Evolutionary conservation across 2,329 filamentous ascomycete species (phyloP), one percentile per base, ranked within the genome.

Genomic region (Coleophoma cylindrospora): DNA sequence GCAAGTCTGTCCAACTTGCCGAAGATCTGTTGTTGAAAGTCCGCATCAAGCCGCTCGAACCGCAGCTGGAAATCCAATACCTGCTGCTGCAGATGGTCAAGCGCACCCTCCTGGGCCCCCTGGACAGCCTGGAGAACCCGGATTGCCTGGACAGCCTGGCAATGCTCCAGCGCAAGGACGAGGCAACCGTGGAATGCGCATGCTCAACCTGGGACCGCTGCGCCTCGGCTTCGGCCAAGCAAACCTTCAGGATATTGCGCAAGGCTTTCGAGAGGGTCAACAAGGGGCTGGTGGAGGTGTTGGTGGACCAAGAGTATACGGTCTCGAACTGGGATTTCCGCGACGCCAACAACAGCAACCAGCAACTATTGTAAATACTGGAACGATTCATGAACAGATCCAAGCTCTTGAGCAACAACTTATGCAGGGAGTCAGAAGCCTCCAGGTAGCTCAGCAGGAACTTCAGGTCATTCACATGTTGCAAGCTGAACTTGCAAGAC

Each of bases 1-100:
- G 68, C 94, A 99, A 70, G 91, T 95, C 34, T 99, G 94, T 66
- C 94, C 94, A 7, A 99, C 91, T 2, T 99, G 94, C 66, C 83
- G 94, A 59, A 81, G 88, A 46, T 85, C 92, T 14, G 94, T 96
- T 14, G 73, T 90, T 36, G 77, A 78, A 56, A 53, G 64, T 50
- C 51, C 64, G 52, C 48, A 54, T 54, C 66, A 54, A 59, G 67
- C 57, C 54, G 54, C 55, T 40, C 66, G 68, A 57, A 52, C 55
- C 46, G 58, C 57, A 11, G 64, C 61, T 37, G 56, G 56, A 21
- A 58, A 58, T 40, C 54, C 52, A 14, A 59, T 64, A 46, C 51
- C 55, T 40, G 60, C 57, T 48, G 60, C 56, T 41, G 60, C 54
- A 41, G 57, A 40, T n/a, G 33, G 63, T 63, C 50, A 62, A 53